Evolutionary conservation across 129 eudicot genomes (phyloP), one percentile per base, ranked within the genome.

Genomic region (Centella asiatica): DNA sequence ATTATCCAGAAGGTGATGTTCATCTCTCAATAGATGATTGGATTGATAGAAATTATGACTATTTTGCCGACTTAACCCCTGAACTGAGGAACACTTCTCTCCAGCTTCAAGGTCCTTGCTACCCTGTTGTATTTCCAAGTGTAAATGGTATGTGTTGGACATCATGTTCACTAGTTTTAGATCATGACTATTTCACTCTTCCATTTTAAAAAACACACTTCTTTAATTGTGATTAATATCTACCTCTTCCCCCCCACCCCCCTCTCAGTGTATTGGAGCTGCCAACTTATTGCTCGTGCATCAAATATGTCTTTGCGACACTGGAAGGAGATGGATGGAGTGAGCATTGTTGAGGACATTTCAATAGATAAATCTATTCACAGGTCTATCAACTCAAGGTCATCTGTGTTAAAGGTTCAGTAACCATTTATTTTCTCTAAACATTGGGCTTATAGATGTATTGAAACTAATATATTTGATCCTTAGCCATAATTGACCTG

Each of bases 41-140:
- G 96, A 81, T 92, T 60, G 72, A 72, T 57, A 77, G 95, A 50
- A 85, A 82, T 62, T 93, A 87, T 27, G 95, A 88, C 71, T 93
- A 93, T 76, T 93, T 80, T 68, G 81, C 85, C 0, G 85, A 82
- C 74, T 74, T 93, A 33, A 85, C 96, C 61, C 99, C 96, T 4
- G 92, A 78, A 15, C 84, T 87, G 63, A 80, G 93, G 59, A 93
- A 88, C 76, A 75, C 76, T 53, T 93, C 99, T 65, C 80, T 93
- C 53, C 96, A 85, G 66, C 99, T 93, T 66, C 99, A 77, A 52
- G 96, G 99, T 64, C 99, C 96, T 24, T 93, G 99, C 77, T 93
- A 88, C 64, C 99, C 99, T 0, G 84, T 93, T 33, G 84, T 93
- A 67, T 93, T 88, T 80, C 99, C 99, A 18, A 93, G 82, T 77